These are phyloP conservation scores for Xanthoparmelia taractica DNA, from an alignment of 495 filamentous ascomycete genomes.

Conservation along the genomic window DNA sequence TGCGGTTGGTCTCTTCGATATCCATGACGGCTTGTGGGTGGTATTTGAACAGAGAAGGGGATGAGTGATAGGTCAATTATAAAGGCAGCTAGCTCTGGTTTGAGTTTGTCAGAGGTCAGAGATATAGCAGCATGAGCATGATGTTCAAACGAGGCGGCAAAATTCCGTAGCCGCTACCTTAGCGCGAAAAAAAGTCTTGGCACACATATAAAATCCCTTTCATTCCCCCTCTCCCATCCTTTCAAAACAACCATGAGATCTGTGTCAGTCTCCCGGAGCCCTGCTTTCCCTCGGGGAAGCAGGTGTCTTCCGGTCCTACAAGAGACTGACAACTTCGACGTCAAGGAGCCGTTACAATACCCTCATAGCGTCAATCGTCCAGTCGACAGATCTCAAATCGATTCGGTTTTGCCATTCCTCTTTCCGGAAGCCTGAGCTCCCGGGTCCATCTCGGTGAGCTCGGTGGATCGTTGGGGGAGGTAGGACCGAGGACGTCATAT, in stretches of 20 bases:
- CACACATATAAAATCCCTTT: slow-evolving; percentile 25
- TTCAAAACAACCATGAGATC: slow-evolving; percentile 51
- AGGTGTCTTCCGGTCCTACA: slow-evolving; percentile 61
- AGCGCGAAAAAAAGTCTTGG: slow-evolving; percentile 31
- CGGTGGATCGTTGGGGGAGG: slow-evolving; percentile 46
- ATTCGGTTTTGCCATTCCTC: slow-evolving; percentile 42
- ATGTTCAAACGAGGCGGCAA: background rate
- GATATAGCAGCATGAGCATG: background rate
- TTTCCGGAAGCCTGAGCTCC: slow-evolving; percentile 56
- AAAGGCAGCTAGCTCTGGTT: background rate
- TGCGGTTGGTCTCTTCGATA: slow-evolving; percentile 91
- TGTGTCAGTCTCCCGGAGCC: slow-evolving; percentile 72
- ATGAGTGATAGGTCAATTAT: background rate
- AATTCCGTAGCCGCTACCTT: slow-evolving; percentile 11
- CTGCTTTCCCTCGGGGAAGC: slow-evolving; percentile 27
- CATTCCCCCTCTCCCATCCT: slow-evolving; percentile 24
- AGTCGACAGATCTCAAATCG: slow-evolving; percentile 85
- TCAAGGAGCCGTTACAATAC: slow-evolving; percentile 72
- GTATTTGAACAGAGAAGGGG: background rate
- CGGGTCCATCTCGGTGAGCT: slow-evolving; percentile 49
- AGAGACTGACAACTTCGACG: slow-evolving; percentile 81
- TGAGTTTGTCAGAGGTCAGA: background rate
- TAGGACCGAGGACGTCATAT: slow-evolving; percentile 68
- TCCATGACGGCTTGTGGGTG: slow-evolving; percentile 8
- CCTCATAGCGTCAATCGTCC: slow-evolving; percentile 74